Evolutionary conservation across 495 filamentous ascomycete species (phyloP), one percentile per base, ranked within the genome.

Genomic region (Lasiosphaeria ovina): DNA sequence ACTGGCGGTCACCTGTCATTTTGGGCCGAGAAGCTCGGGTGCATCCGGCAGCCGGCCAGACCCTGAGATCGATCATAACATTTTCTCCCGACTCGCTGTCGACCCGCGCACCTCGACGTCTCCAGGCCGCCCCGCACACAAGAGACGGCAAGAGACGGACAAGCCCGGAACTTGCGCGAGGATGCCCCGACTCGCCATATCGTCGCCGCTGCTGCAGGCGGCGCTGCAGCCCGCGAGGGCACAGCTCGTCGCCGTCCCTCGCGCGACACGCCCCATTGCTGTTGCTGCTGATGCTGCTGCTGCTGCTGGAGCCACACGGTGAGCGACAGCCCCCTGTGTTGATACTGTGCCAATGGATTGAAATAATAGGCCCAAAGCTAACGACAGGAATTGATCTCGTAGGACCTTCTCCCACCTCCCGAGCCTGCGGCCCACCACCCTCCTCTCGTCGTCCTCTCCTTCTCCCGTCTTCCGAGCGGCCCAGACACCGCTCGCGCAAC

Each of bases 321-420:
- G 12, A 42, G 38, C 38, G 7, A 8, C 8, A 67, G 9, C 12
- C 35, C 50, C 10, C 9, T 12, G 12, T 40, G 32, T 53, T 32
- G 8, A 51, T 31, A 35, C 6, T 12, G 38, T 42, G 38, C 7
- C 38, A 42, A 42, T 7, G 12, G 38, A 42, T 24, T 24, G 38
- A 42, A 5, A 7, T 47, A 14, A 11, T 14, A 47, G 44, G 44
- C 14, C 14, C 9, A 32, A 44, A 6, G 9, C 12, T 3, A 24
- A 24, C 24, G 24, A 24, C 24, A 24, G 2, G 24, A 50, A 35
- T 11, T 42, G 4, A 17, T 48, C 4, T 17, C n/a, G 7, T 12
- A 78, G 76, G 52, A 55, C 67, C 47, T 77, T 79, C 68, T 72
- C 76, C 40, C 65, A 69, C 54, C 74, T 79, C 45, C 73, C 77